Evolutionary conservation across 139 green algal genomes (phyloP).

Genomic region (Chlamydomonas asymmetrica): DNA sequence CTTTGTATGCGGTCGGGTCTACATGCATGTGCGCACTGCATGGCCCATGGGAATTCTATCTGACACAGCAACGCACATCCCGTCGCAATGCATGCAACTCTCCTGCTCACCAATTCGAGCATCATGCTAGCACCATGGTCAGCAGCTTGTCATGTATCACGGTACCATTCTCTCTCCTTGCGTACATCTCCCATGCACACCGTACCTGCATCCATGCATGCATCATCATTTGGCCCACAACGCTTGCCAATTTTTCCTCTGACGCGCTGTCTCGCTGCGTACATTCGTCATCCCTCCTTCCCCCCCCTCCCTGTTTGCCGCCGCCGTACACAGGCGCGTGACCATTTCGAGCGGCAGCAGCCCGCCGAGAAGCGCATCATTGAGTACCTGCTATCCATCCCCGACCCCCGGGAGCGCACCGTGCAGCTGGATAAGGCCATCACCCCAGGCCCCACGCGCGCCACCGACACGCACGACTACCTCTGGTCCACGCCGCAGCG

Average conservation of each 20-base stretch:
- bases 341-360: slow-evolving; percentile 66
- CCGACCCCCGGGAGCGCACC: slow-evolving; percentile 18
- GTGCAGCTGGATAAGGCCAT: slow-evolving; percentile 54
- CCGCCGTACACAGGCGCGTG: slow-evolving; percentile 39
- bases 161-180: too few relatives aligned
- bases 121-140: too few relatives aligned
- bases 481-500: slow-evolving; percentile 50
- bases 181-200: too few relatives aligned
- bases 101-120: too few relatives aligned
- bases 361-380: slow-evolving; percentile 64
- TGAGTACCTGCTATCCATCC: slow-evolving; percentile 50
- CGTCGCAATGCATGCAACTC: too few relatives aligned
- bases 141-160: too few relatives aligned
- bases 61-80: too few relatives aligned
- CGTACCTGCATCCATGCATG: too few relatives aligned
- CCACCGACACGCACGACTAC: slow-evolving; percentile 60
- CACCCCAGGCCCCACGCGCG: slow-evolving; percentile 44
- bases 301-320: not conserved
- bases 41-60: too few relatives aligned
- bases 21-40: too few relatives aligned
- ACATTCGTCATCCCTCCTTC: too few relatives aligned
- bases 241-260: not conserved
- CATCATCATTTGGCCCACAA: not conserved
- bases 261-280: not conserved
- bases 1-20: too few relatives aligned